Percentiles rank a stretch among this genome's conserved stretches.
Conservation (phyloP, 352 stramenopile species). For the Phytophthora megakarya region DNA sequence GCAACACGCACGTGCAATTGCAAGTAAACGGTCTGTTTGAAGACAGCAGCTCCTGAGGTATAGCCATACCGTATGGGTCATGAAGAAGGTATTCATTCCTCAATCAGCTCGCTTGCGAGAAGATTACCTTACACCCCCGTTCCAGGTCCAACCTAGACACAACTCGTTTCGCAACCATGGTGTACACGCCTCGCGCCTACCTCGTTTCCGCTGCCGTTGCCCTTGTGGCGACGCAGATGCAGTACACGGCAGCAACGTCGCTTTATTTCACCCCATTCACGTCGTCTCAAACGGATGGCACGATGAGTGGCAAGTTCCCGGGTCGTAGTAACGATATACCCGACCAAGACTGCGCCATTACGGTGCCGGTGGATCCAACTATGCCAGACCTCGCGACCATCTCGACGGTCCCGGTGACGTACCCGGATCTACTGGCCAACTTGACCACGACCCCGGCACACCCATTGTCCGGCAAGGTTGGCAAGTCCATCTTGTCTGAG, state of each 20-base stretch:
- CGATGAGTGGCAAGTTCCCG: slow-evolving; percentile 25
- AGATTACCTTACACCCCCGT: slow-evolving; percentile 27
- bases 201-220: slow-evolving; percentile 27
- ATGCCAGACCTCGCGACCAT: slow-evolving; percentile 30
- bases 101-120: slow-evolving; percentile 31
- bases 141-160: slow-evolving; percentile 4
- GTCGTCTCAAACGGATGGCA: neutral
- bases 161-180: slow-evolving; percentile 24
- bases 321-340: slow-evolving; percentile 5
- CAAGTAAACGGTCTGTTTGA: neutral
- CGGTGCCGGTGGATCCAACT: slow-evolving; percentile 23
- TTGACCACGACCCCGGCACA: slow-evolving; percentile 14
- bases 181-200: slow-evolving; percentile 30
- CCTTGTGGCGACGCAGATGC: slow-evolving; percentile 25
- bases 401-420: slow-evolving; percentile 18
- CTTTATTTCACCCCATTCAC: slow-evolving; percentile 20
- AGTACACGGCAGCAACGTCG: slow-evolving; percentile 20
- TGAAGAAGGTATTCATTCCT: slow-evolving; percentile 8
- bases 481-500: slow-evolving; percentile 19
- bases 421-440: slow-evolving; percentile 24
- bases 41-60: neutral
- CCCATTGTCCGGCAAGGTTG: slow-evolving; percentile 24
- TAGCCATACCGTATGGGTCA: too few relatives aligned
- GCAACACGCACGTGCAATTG: slow-evolving; percentile 7
- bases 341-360: slow-evolving; percentile 19